Evolutionary conservation across 805 yeast genomes (phyloP), one percentile per base, ranked within the genome.

Genomic region (Saturnispora kantuleensis): DNA sequence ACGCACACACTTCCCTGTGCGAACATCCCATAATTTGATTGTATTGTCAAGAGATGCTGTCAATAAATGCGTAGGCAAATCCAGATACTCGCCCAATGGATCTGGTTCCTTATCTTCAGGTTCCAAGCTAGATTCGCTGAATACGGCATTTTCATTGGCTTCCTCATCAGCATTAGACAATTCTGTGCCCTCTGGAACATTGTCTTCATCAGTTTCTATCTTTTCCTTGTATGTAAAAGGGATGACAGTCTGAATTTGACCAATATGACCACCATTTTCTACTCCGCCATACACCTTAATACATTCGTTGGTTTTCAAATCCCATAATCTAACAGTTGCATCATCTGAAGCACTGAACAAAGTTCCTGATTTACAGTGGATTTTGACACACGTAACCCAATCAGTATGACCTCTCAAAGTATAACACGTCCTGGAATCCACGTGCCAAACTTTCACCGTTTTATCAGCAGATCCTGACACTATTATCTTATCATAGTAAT

Each of bases 381-480:
- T 77, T 65, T 84, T 84, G 43, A 93, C 97, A 49, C 84, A 77
- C 52, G 86, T 88, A 15, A 93, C 96, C 79, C 94, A 81, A 53
- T 85, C 97, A 0, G 83, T 74, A 60, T 93, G 98, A 6, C 98
- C 98, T 35, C 96, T 71, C 47, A 93, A 69, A 0, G 97, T 88
- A 63, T 83, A 86, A 58, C 97, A 93, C 1, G 95, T 84, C 64
- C 96, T 73, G 6, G 88, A 78, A 59, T 85, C 95, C 38, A 93
- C 95, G 60, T 93, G 94, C 98, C 98, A 93, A 11, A 93, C 89
- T 62, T 88, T 87, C 44, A 93, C 83, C 0, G 95, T 87, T 50
- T 77, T 74, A 65, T 93, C 98, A 0, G 96, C 95, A 31, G 94
- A 81, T 0, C 97, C 98, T 9, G 93, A 81, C 1, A 88, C 97